Evolutionary conservation across 2,329 filamentous ascomycete genomes (phyloP), one percentile per base, ranked within the genome.

Genomic region (Penicillium fuscoglaucum): DNA sequence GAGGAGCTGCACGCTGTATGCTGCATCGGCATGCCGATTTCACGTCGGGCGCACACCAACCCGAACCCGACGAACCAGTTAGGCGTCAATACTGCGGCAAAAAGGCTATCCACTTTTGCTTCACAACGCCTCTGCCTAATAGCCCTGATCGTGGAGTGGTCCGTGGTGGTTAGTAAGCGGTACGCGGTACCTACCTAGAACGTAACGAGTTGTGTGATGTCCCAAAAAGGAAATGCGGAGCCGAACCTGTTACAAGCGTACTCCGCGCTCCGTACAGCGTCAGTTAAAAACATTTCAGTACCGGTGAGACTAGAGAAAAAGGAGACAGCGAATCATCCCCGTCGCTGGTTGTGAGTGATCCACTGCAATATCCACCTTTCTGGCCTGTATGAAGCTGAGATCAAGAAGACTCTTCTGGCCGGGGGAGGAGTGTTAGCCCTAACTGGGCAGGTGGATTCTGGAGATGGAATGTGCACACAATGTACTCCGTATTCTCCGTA

Each of bases 331-430:
- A 65, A 65, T 66, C 35, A 62, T 19, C 41, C 26, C 37, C 19
- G 47, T 49, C 49, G 45, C 57, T 29, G 26, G 19, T 33, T 53
- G n/a, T 47, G 40, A 33, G 12, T 28, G 59, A 50, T 55, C 64
- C 64, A 66, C 62, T 28, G 21, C 10, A 21, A 52, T 37, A 52
- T 51, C 60, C 57, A 51, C 47, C 26, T 47, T 15, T 19, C 8
- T 4, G 5, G 21, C 19, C 47, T 31, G 35, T 37, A 56, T 40
- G 52, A 52, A 65, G 59, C 59, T 66, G 59, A 65, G 59, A 66
- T 66, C 56, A 58, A 61, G 51, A 45, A 60, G 45, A 31, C 48
- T 50, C 47, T 39, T 59, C 47, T 59, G 46, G 43, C 55, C 55
- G 28, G 26, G 3, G 29, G 12, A 44, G 49, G 45, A 45, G 21